Base-by-base conservation (phyloP, 305 asterid species). In the Plantago coronopus region DNA sequence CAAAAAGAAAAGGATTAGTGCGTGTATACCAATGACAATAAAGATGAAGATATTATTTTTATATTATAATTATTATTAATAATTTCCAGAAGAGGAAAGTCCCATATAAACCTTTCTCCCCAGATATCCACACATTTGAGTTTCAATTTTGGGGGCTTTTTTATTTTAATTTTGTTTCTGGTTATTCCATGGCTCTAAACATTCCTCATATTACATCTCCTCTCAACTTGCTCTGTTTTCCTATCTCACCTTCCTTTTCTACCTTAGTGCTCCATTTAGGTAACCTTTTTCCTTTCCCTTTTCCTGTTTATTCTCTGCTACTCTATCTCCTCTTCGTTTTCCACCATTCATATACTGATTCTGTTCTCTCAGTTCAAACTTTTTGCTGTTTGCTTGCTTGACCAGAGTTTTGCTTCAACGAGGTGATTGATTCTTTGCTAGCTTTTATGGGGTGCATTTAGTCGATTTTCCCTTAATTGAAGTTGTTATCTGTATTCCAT, bases 11-110 rank as follows among this genome's bases (percentile, higher is more conserved):
- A n/a, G n/a, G n/a, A n/a, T n/a, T n/a, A n/a, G n/a, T n/a, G n/a
- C n/a, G n/a, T n/a, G n/a, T n/a, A n/a, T n/a, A n/a, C n/a, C n/a
- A n/a, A n/a, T n/a, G n/a, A n/a, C n/a, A n/a, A n/a, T n/a, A 16
- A 19, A 4, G 17, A 6, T 23, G 23, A 3, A 66, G 76, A 78
- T 62, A 65, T 72, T 69, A 25, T 25, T 25, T 2, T 25, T 25
- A 25, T 25, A 25, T 25, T 25, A 25, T 25, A 2, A 25, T 25
- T 25, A 25, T 25, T 25, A 25, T 62, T 59, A 50, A n/a, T 22
- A 40, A 48, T 73, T 77, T 66, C 85, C 82, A 72, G 76, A 72
- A 78, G 66, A 74, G 79, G 87, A 10, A 82, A 72, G 81, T 79
- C 63, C 77, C 67, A 72, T 70, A 74, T 70, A 66, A 66, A 54